Conservation (phyloP, 2,329 filamentous ascomycete genomes). For the Ascocoryne sarcoides region DNA sequence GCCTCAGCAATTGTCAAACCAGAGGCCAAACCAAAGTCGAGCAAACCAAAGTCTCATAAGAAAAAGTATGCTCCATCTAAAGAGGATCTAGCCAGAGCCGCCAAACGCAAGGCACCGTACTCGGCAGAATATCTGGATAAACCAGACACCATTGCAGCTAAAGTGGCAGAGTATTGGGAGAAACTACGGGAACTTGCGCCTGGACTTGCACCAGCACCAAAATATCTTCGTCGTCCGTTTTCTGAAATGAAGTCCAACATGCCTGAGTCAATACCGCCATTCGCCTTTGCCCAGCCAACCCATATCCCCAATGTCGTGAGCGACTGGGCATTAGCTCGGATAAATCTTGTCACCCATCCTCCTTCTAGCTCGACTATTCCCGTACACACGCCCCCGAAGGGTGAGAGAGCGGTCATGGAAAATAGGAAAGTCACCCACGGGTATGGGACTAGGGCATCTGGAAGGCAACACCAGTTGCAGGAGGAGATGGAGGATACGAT, state of each 20-base stretch:
- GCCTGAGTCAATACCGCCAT: constrained; percentile 5
- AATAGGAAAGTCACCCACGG: constrained; percentile 2
- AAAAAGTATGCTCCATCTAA: neutral
- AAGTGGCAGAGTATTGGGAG: constrained; percentile 6
- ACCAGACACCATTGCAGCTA: constrained; percentile 2
- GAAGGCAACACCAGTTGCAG: constrained; percentile 4
- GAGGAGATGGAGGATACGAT: constrained; percentile 8
- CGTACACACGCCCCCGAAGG: constrained; percentile 1
- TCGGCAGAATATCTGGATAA: neutral
- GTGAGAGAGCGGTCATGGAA: neutral
- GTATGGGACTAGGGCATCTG: constrained; percentile 9
- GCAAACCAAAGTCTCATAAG: neutral
- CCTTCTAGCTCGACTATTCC: constrained; percentile 11
- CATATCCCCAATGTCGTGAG: constrained; percentile 13
- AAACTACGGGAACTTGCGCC: constrained; percentile 9
- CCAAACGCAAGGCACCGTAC: constrained; percentile 7
- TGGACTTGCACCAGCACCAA: neutral
- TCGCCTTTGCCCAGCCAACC: constrained; percentile 9
- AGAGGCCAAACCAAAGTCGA: neutral
- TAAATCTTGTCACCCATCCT: constrained; percentile 14
- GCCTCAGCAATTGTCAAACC: neutral
- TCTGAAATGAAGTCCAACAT: constrained; percentile 4
- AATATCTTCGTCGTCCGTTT: constrained; percentile 5
- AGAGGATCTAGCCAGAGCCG: neutral
- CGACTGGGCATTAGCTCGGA: constrained; percentile 6